These are phyloP conservation scores for Silene coronaria DNA, from an alignment of 179 eudicot genomes.

Conservation along the genomic window DNA sequence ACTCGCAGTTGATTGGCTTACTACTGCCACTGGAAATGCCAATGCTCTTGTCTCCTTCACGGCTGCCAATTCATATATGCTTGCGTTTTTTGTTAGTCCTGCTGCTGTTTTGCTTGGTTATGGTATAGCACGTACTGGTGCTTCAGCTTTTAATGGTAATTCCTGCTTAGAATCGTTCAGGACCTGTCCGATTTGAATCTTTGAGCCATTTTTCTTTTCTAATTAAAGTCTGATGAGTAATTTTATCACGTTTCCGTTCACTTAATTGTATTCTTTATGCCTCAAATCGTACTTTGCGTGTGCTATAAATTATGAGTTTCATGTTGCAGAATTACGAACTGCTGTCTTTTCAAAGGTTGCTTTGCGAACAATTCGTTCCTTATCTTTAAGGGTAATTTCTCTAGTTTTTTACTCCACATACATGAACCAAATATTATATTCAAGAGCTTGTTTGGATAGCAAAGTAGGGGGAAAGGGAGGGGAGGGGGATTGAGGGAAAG, in stretches of 20 bases:
- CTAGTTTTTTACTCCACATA: background rate
- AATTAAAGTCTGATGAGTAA: background rate
- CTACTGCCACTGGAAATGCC: conserved; percentile 79
- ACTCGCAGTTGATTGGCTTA: conserved; percentile 94
- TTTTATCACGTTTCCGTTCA: background rate
- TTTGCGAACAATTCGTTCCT: conserved; percentile 77
- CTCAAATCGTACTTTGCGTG: background rate
- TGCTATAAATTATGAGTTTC: conserved; percentile 17
- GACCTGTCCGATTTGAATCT: conserved; percentile 4
- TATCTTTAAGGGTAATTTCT: conserved; percentile 67
- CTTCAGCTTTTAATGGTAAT: conserved; percentile 91
- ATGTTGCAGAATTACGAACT: conserved; percentile 72
- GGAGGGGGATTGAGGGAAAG: no score
- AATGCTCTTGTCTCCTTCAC: conserved; percentile 71
- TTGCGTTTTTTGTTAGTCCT: conserved; percentile 83
- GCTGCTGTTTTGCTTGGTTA: conserved; percentile 89
- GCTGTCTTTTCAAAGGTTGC: conserved; percentile 97
- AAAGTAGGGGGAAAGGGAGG: no score
- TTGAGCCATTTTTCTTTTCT: background rate
- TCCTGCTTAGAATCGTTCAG: conserved; percentile 17
- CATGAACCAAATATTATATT: background rate
- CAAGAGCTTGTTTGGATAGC: no score
- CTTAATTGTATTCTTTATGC: background rate
- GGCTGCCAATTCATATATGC: conserved; percentile 60
- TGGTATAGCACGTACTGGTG: conserved; percentile 84